Evolutionary conservation across 2,329 filamentous ascomycete species (phyloP).

Genomic region (Phyllosticta citriasiana): DNA sequence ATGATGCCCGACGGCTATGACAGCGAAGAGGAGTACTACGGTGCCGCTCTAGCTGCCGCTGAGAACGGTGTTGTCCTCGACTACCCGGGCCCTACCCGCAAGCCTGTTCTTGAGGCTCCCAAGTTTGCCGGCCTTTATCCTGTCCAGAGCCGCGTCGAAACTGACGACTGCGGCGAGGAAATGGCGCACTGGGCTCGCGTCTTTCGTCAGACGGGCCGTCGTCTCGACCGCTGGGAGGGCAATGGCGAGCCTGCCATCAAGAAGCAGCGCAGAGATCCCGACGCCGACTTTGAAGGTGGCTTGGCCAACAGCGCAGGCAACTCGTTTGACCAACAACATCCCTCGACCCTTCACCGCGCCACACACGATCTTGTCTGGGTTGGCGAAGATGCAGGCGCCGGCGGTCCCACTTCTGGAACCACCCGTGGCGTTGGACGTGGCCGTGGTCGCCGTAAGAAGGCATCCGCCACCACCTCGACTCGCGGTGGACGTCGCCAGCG

Average conservation of each 20-base stretch:
- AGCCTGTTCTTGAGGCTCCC: slow-evolving; percentile 16
- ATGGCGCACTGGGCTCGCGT: slow-evolving; percentile 55
- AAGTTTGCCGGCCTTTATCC: slow-evolving; percentile 48
- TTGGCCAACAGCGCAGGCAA: not conserved
- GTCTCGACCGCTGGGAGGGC: slow-evolving; percentile 59
- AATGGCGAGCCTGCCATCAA: slow-evolving; percentile 7
- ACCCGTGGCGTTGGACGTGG: not conserved
- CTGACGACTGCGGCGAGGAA: slow-evolving; percentile 70
- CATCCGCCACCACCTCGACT: not conserved
- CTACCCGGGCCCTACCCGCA: slow-evolving; percentile 11
- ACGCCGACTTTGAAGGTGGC: slow-evolving; percentile 4
- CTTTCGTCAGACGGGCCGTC: slow-evolving; percentile 51
- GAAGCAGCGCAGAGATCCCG: slow-evolving; percentile 5
- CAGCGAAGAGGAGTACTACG: slow-evolving; percentile 30
- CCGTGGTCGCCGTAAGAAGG: slow-evolving; percentile 1
- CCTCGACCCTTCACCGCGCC: not conserved
- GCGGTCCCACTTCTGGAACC: not conserved
- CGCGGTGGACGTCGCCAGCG: not conserved
- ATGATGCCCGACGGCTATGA: slow-evolving; percentile 37
- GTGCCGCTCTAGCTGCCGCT: slow-evolving; percentile 7
- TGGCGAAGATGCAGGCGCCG: slow-evolving; percentile 5
- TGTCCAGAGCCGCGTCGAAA: slow-evolving; percentile 43
- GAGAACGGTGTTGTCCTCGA: slow-evolving; percentile 17
- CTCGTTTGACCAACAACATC: not conserved
- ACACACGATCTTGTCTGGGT: slow-evolving; percentile 9